Evolutionary conservation across 257 asterid genomes (phyloP), one percentile per base, ranked within the genome.

Genomic region (Gentiana dahurica): DNA sequence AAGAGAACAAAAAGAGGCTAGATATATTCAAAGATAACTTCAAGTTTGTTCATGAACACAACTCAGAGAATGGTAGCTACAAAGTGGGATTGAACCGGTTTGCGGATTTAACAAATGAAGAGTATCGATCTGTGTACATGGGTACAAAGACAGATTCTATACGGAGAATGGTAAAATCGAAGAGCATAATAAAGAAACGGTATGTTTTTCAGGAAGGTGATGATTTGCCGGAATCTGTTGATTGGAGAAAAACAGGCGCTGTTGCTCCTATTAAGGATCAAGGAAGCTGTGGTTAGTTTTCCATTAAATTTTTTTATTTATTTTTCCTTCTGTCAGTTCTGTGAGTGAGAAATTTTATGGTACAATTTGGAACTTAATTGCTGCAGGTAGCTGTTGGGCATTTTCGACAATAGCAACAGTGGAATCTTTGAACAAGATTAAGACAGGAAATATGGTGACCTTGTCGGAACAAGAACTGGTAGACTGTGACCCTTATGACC

Each of bases 301-400:
- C 24, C 12, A 1, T 2, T 5, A 4, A 1, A 46, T 44, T 12
- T 1, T 5, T 8, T 12, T 32, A 15, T 8, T 12, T 32, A 15
- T 5, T 34, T 24, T 9, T 34, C 11, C 2, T 15, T 7, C 7
- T 24, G 24, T 24, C 24, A 24, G 24, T 51, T 33, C 36, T 36
- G 41, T 13, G 4, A 2, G 24, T 1, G 5, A 48, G 24, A 3
- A 34, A 63, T 24, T 24, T 24, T 24, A 24, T 24, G 24, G 24
- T 24, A 24, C 24, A 24, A 24, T 24, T 24, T 24, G 24, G 24
- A 55, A 47, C 44, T 48, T n/a, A n/a, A n/a, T n/a, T 55, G 6
- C 0, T 24, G 12, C 72, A 87, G 95, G 95, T 13, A 82, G 93
- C 53, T 82, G 93, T 35, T 87, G 96, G 96, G 96, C 93, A 12